Base-by-base conservation (phyloP, 768 basidiomycete genomes). In the Hortiboletus campestris region DNA sequence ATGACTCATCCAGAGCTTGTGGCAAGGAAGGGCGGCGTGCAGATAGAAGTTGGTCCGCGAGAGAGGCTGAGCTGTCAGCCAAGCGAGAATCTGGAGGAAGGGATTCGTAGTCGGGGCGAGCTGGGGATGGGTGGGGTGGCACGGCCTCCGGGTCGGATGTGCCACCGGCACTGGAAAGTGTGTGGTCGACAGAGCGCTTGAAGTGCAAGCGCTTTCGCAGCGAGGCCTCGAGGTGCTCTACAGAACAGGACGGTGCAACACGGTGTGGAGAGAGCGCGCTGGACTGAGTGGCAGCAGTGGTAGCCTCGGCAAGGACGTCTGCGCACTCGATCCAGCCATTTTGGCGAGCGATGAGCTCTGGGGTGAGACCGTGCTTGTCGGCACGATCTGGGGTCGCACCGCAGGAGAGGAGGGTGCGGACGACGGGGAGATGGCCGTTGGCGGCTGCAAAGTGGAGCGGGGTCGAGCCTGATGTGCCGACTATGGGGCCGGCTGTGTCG, bases 361-460 rank as follows among this genome's bases (percentile, higher is more conserved):
- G 89, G 2, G 91, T 95, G 58, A 92, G 76, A 6, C 93, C 94
- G 73, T 94, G 88, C 69, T 98, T 99, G 75, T 99, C 96, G 6
- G 86, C 70, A 42, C 85, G 83, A 69, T 88, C 79, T 20, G 94
- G 84, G 55, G 84, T 80, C 9, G 96, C 97, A 46, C 94, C 94
- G 59, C 85, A 85, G 17, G 87, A 81, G 38, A 99, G 84, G 41
- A 99, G 85, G 35, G 89, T 83, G 56, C 78, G 80, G 43, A 94
- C 84, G 62, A 94, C 84, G 25, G 78, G 72, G 31, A 82, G 82
- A 73, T 99, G 92, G 4, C 95, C 95, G 64, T 97, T 94, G 29
- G 96, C 94, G 34, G 94, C 89, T 14, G 97, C 96, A 68, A 98
- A 99, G 69, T 99, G 97, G 25, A 98, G 84, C 0, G 97, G 93